Evolutionary conservation across 129 eudicot genomes (phyloP), one percentile per base, ranked within the genome.

Genomic region (Flaveria robusta): DNA sequence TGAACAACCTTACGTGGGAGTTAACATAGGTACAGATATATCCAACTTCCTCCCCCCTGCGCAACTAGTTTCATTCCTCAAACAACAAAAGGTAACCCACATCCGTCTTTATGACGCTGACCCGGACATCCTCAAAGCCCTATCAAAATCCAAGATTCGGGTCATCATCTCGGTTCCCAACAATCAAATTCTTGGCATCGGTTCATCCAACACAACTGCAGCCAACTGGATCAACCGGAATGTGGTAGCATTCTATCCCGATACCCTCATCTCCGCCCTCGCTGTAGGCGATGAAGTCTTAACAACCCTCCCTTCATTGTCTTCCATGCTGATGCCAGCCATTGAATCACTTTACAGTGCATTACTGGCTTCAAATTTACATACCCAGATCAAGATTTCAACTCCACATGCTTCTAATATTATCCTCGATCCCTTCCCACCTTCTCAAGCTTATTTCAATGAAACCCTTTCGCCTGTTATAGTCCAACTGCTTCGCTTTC

Each of bases 371-470:
- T 75, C 99, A 54, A 89, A 91, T 88, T 83, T 93, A 60, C 98
- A 93, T 66, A 85, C 78, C 71, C 85, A 81, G 27, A 90, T 94
- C 81, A 94, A 89, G 76, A 83, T 94, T 73, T 94, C 99, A 4
- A 91, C 97, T 47, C 99, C 99, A 22, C 83, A 80, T 82, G 86
- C 99, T 41, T 86, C 97, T 18, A 84, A 88, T 23, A 58, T 94
- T 3, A 85, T 94, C 77, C 91, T 94, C 12, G 99, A 94, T 83
- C 88, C 99, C 2, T 91, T 94, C 68, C 99, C 99, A 37, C 99
- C 99, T 66, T 94, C 97, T 6, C 99, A 91, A 66, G 97, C 99
- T n/a, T 94, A 84, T 77, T 94, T 94, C 64, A 94, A 91, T 70
- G 92, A 92, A 70, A 84, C 93, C 51, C 29, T 94, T 29, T 76